Evolutionary conservation across 306 rosid genomes (phyloP), one percentile per base, ranked within the genome.

Genomic region (Cercis canadensis): DNA sequence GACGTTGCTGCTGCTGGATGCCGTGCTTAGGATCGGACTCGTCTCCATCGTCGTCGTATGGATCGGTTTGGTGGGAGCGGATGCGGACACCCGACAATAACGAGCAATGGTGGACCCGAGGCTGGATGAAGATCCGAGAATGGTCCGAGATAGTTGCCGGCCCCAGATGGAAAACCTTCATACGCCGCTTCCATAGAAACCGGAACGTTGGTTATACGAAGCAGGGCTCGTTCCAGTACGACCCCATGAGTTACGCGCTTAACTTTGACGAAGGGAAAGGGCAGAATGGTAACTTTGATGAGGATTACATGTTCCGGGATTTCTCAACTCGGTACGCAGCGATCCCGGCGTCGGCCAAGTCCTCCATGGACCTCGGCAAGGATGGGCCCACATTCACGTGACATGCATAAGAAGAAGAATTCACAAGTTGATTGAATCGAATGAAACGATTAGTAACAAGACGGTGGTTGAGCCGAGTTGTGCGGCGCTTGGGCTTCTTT

Each of bases 111-210:
- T 86, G 88, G 90, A 24, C 0, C 9, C 74, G 79, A 0, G 78
- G 96, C 0, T 84, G 87, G 86, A 92, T 10, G 73, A 84, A 36
- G 72, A 13, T 87, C n/a, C 81, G 87, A 0, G 84, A 80, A 11
- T 87, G 87, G 88, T 90, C 96, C 6, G 90, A 90, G 81, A 45
- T 86, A 13, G 71, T 86, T 2, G 94, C 88, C 6, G 89, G 96
- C 1, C 96, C 90, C 0, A 86, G 76, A 60, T 92, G 93, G 97
- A 92, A 84, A 75, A 89, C 90, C 11, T 84, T 92, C 71, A 75
- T 92, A 24, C 88, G 92, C 21, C 83, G 87, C 8, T 84, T 92
- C 72, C 79, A 77, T 6, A 80, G 33, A 53, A 55, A 37, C 16
- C 75, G 75, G 2, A 14, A 10, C 10, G n/a, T 4, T 5, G 9